These are phyloP conservation scores for Paecilomyces variotii DNA, from an alignment of 2,329 filamentous ascomycete genomes.

Conservation along the genomic window DNA sequence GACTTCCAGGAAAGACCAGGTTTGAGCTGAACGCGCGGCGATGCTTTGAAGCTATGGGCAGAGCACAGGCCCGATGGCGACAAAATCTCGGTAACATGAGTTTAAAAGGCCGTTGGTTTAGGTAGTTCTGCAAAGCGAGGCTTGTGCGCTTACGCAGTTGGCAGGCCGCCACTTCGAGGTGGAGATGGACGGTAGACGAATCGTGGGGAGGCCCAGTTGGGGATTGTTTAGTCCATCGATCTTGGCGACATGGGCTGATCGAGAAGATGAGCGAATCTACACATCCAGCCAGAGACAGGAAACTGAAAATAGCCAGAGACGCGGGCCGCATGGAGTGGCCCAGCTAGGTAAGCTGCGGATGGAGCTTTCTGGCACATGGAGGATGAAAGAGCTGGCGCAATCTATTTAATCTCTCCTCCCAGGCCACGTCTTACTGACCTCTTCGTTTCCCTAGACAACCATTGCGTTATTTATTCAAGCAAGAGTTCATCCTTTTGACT, in stretches of 20 bases:
- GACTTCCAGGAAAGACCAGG: not conserved
- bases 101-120: not conserved
- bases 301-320: not conserved
- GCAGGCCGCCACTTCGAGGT: not conserved
- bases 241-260: not conserved
- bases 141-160: not conserved
- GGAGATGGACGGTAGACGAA: not conserved
- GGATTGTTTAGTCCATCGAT: not conserved
- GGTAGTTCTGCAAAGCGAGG: not conserved
- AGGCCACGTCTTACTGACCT: not conserved
- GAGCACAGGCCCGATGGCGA: not conserved
- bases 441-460: conserved; percentile 2
- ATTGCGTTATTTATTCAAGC: not conserved
- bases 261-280: not conserved
- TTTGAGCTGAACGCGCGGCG: not conserved
- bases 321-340: not conserved
- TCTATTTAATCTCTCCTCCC: not conserved
- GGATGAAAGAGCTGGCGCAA: not conserved
- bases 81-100: not conserved
- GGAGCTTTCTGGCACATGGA: not conserved
- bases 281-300: not conserved
- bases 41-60: not conserved
- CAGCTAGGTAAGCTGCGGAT: not conserved
- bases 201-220: not conserved
- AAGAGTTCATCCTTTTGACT: not conserved